Conservation (phyloP, 768 basidiomycete genomes). For the Hirschioporus abietinus region DNA sequence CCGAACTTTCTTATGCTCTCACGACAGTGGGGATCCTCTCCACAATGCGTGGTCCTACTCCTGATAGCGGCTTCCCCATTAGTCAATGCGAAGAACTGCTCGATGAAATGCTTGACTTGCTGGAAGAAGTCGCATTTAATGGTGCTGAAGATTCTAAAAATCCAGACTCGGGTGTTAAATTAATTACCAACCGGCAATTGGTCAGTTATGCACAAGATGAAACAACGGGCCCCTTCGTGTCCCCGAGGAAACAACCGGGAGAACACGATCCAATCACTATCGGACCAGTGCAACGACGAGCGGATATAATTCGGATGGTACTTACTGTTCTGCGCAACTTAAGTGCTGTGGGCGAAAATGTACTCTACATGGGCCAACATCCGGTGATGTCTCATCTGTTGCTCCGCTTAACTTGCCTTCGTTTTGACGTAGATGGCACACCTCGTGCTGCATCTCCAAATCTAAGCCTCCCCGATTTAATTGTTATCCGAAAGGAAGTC, state of each 20-base stretch:
- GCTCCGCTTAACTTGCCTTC: slow-evolving; percentile 62
- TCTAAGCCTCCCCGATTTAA: slow-evolving; percentile 66
- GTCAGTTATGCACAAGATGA: slow-evolving; percentile 52
- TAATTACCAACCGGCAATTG: slow-evolving; percentile 64
- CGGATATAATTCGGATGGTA: slow-evolving; percentile 61
- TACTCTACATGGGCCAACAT: slow-evolving; percentile 58
- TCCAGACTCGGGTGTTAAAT: slow-evolving; percentile 19
- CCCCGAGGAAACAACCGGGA: slow-evolving; percentile 44
- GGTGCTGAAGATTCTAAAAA: slow-evolving; percentile 30
- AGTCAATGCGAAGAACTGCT: slow-evolving; percentile 72
- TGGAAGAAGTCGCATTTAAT: slow-evolving; percentile 78
- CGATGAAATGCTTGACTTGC: slow-evolving; percentile 80
- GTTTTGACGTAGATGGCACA: slow-evolving; percentile 25
- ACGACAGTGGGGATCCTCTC: slow-evolving; percentile 82
- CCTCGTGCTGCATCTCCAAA: slow-evolving; percentile 44
- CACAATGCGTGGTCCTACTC: slow-evolving; percentile 63
- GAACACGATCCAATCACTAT: slow-evolving; percentile 36
- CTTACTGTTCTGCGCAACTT: slow-evolving; percentile 85
- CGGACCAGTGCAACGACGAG: slow-evolving; percentile 62
- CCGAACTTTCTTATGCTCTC: slow-evolving; percentile 86
- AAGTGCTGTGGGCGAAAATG: slow-evolving; percentile 68
- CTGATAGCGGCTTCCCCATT: slow-evolving; percentile 63
- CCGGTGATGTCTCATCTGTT: slow-evolving; percentile 59
- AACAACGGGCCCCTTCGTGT: slow-evolving; percentile 55
- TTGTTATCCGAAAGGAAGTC: slow-evolving; percentile 72